phyloP scores from a whole-genome alignment of 2,329 filamentous ascomycete species.

The Grosmannia penicillata region DNA sequence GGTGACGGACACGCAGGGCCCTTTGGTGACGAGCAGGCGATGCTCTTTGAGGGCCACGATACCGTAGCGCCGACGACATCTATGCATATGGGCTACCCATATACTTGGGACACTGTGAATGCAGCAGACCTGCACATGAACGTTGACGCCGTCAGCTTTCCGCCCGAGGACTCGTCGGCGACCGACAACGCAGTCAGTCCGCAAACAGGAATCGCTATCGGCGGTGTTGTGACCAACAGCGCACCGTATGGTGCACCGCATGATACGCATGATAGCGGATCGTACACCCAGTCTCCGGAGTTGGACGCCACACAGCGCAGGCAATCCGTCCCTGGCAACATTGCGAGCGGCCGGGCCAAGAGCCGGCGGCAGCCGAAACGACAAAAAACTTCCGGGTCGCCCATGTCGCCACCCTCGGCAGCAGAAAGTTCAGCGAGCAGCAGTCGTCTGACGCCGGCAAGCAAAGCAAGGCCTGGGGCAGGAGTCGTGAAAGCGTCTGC shows the following conservation, averaged over 20 bases:
- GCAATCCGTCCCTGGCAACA: too few species aligned
- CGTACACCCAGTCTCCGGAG: too few species aligned
- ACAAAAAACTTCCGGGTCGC: not conserved
- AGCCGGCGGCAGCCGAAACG: not conserved
- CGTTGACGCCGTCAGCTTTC: too few species aligned
- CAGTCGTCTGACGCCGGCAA: not conserved
- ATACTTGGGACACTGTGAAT: not conserved
- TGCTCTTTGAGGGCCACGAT: constrained; percentile 1
- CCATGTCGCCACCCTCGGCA: not conserved
- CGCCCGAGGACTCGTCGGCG: too few species aligned
- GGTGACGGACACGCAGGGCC: not conserved
- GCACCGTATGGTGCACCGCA: too few species aligned
- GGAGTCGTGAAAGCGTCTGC: constrained; percentile 12
- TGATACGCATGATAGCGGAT: too few species aligned
- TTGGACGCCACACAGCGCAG: too few species aligned
- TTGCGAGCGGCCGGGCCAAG: too few species aligned
- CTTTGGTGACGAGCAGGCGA: not conserved
- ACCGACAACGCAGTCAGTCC: too few species aligned
- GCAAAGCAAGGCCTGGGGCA: constrained; percentile 15
- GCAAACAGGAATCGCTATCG: too few species aligned
- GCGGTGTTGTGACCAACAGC: too few species aligned
- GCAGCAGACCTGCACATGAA: not conserved
- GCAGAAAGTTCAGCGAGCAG: not conserved
- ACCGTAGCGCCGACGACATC: not conserved
- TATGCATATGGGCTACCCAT: not conserved